Evolutionary conservation across 495 filamentous ascomycete genomes (phyloP).

Genomic region (Tetracladium setigerum): DNA sequence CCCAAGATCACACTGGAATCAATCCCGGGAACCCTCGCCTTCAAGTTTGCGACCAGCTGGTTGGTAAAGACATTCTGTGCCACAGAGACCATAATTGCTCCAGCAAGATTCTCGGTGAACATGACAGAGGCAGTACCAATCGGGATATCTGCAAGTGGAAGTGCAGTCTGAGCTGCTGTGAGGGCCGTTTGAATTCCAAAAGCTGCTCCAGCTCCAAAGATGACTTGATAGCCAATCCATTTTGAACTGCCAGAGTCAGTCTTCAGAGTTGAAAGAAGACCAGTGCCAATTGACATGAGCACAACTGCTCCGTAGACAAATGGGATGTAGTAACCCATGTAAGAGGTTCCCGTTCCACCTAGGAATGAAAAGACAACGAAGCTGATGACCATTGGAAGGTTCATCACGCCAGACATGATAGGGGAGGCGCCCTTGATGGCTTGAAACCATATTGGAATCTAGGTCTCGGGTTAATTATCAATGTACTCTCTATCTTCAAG

Average conservation of each 20-base stretch:
- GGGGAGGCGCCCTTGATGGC: slow-evolving; percentile 52
- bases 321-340: slow-evolving; percentile 59
- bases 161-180: slow-evolving; percentile 48
- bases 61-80: slow-evolving; percentile 56
- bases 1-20: slow-evolving; percentile 31
- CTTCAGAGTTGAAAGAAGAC: slow-evolving; percentile 54
- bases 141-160: slow-evolving; percentile 44
- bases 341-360: slow-evolving; percentile 43
- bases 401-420: slow-evolving; percentile 63
- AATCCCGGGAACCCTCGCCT: slow-evolving; percentile 30
- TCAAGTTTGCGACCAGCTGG: slow-evolving; percentile 38
- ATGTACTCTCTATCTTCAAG: background rate
- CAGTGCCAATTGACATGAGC: slow-evolving; percentile 50
- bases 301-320: slow-evolving; percentile 44
- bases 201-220: slow-evolving; percentile 62
- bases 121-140: slow-evolving; percentile 53
- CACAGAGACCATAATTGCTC: slow-evolving; percentile 53
- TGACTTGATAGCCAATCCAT: slow-evolving; percentile 64
- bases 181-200: slow-evolving; percentile 58
- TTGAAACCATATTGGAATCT: slow-evolving; percentile 83
- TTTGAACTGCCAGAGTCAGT: slow-evolving; percentile 36
- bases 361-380: slow-evolving; percentile 36
- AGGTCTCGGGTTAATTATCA: slow-evolving; percentile 31
- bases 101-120: slow-evolving; percentile 52
- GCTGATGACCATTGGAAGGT: slow-evolving; percentile 45